phyloP scores from a whole-genome alignment of 345 rosid genomes.

The Hibiscus trionum region DNA sequence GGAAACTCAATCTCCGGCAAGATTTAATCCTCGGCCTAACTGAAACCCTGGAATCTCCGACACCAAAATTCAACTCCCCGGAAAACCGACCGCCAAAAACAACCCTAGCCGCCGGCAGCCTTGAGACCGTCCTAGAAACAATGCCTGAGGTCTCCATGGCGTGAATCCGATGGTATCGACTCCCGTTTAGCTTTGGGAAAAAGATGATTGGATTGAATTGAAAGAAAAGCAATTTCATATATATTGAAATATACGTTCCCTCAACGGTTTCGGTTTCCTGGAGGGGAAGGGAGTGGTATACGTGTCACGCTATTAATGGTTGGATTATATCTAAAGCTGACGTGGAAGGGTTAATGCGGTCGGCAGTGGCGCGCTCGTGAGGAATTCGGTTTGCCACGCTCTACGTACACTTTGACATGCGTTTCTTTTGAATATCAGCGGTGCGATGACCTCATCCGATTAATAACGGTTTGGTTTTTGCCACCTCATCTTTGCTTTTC shows the following conservation, averaged over 20 bases:
- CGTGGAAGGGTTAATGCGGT: background rate
- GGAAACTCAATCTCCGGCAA: slow-evolving; percentile 6
- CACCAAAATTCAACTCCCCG: background rate
- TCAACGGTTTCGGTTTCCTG: background rate
- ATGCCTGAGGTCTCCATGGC: slow-evolving; percentile 8
- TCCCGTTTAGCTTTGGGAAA: background rate
- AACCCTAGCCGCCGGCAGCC: background rate
- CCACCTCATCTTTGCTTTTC: background rate
- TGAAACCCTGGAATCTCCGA: slow-evolving; percentile 1
- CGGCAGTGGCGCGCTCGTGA: slow-evolving; percentile 1
- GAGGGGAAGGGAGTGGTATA: background rate
- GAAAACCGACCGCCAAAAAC: background rate
- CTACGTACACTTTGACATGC: background rate
- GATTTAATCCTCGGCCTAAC: slow-evolving; percentile 5
- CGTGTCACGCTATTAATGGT: background rate
- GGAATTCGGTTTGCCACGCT: slow-evolving; percentile 7
- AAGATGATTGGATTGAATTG: background rate
- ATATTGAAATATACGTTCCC: background rate
- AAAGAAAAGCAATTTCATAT: background rate
- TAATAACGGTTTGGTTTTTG: background rate
- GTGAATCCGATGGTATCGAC: background rate
- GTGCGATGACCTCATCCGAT: background rate
- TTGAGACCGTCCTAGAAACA: background rate
- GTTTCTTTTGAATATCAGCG: background rate
- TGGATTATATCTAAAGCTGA: background rate